phyloP scores from a whole-genome alignment of 768 basidiomycete genomes.

The Rhodosporidiobolus odoratus region DNA sequence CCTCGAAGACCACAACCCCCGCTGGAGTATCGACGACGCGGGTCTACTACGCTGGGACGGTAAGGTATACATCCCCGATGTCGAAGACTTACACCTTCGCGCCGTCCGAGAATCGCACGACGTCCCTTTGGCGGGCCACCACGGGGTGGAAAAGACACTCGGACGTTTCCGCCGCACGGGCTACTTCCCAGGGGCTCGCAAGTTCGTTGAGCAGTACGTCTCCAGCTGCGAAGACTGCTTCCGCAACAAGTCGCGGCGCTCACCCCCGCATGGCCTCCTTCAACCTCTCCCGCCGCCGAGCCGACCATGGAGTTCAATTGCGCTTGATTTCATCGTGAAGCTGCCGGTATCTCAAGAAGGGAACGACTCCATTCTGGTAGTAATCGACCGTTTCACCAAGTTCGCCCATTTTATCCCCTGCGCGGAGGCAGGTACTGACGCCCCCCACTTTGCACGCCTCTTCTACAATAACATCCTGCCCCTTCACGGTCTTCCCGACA shows the following conservation, averaged over 20 bases:
- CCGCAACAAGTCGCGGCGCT: conserved; percentile 45
- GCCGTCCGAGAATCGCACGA: conserved; percentile 49
- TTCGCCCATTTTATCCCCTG: conserved; percentile 50
- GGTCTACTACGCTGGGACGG: conserved; percentile 41
- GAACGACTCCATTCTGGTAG: conserved; percentile 21
- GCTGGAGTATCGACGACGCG: background rate
- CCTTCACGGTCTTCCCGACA: conserved; percentile 41
- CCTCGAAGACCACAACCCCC: background rate
- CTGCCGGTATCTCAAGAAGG: conserved; percentile 45
- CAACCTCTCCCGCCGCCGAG: conserved; percentile 43
- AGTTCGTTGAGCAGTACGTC: conserved; percentile 46
- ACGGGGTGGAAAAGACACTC: conserved; percentile 47
- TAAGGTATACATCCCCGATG: conserved; percentile 46
- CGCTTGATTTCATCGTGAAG: conserved; percentile 48
- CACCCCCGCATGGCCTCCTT: conserved; percentile 48
- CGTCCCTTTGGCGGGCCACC: conserved; percentile 49
- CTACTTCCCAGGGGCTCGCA: conserved; percentile 48
- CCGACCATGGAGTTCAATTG: conserved; percentile 47
- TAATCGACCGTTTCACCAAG: conserved; percentile 42
- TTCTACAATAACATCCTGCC: conserved; percentile 46
- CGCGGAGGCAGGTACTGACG: conserved; percentile 45
- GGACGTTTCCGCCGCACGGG: conserved; percentile 47
- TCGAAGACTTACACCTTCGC: conserved; percentile 13
- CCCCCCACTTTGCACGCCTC: conserved; percentile 39
- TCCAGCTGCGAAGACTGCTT: conserved; percentile 48